Conservation (phyloP, 73 alveolate species). For the Tetrahymena thermophila region DNA sequence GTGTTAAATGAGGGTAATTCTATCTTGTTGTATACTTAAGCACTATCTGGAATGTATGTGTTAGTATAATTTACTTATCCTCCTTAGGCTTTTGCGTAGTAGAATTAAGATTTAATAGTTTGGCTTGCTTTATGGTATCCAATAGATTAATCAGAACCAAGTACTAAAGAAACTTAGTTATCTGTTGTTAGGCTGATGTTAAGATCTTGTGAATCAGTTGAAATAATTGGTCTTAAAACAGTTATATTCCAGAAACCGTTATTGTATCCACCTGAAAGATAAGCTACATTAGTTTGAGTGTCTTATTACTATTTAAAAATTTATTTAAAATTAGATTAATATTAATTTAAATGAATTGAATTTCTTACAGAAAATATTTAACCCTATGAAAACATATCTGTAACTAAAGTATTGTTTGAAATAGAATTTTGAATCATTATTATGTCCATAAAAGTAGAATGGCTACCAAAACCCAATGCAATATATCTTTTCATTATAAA, state of each 20-base stretch:
- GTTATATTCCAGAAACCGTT: background rate
- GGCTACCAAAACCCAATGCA: background rate
- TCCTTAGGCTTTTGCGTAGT: background rate
- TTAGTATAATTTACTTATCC: background rate
- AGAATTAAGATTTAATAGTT: background rate
- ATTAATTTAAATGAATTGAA: background rate
- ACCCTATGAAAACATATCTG: background rate
- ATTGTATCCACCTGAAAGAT: background rate
- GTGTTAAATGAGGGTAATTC: background rate
- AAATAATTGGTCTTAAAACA: background rate
- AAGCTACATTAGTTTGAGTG: background rate
- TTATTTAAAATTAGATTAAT: background rate
- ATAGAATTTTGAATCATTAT: background rate
- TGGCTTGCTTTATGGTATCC: background rate
- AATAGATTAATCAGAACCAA: background rate
- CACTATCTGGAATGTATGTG: background rate
- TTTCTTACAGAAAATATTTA: background rate
- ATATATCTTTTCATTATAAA: background rate
- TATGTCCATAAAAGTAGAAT: background rate
- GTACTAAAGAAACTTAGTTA: background rate
- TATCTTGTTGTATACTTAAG: background rate
- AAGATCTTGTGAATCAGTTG: background rate
- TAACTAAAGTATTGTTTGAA: background rate
- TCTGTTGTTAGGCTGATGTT: background rate
- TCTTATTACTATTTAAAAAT: background rate